A percentile compares a stretch with the other conserved stretches of the same genome.
phyloP scores from a whole-genome alignment of 768 basidiomycete genomes.

The Suillus brevipes region DNA sequence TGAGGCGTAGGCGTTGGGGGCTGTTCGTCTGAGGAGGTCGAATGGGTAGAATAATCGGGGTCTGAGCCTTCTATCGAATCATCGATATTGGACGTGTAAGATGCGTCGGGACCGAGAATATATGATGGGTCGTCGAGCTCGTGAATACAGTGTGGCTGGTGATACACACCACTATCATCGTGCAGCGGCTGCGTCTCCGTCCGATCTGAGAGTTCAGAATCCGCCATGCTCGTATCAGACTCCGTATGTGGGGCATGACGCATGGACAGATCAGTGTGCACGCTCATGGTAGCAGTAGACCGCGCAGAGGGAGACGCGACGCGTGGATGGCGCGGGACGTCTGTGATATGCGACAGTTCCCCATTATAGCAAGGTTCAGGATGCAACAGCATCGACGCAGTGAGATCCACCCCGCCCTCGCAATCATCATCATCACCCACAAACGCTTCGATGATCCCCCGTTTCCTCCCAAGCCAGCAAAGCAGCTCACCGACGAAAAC shows the following conservation, averaged over 20 bases:
- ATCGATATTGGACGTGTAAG: slow-evolving; percentile 8
- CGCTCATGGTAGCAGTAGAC: slow-evolving; percentile 37
- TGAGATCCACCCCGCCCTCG: slow-evolving; percentile 21
- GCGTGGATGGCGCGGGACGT: slow-evolving; percentile 32
- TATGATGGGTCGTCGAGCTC: slow-evolving; percentile 45
- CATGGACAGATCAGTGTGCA: slow-evolving; percentile 33
- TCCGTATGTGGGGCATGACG: slow-evolving; percentile 25
- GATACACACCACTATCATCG: neutral
- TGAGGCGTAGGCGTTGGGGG: slow-evolving; percentile 24
- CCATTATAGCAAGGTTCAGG: slow-evolving; percentile 18
- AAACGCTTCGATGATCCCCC: slow-evolving; percentile 33
- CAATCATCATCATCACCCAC: slow-evolving; percentile 21
- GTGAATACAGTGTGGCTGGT: slow-evolving; percentile 51
- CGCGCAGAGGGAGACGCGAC: slow-evolving; percentile 34
- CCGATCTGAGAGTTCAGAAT: neutral
- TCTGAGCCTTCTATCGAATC: slow-evolving; percentile 5
- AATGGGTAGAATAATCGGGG: slow-evolving; percentile 1
- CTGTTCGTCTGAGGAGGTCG: neutral
- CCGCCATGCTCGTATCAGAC: slow-evolving; percentile 12
- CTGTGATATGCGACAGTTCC: slow-evolving; percentile 26
- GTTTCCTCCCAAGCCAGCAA: slow-evolving; percentile 63
- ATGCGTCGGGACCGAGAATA: slow-evolving; percentile 15
- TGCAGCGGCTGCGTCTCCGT: slow-evolving; percentile 10
- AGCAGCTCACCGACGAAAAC: slow-evolving; percentile 64
- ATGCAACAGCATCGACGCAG: slow-evolving; percentile 25